Evolutionary conservation across 23 red algal species (phyloP), one percentile per base, ranked within the genome.

Genomic region (Gracilaria gracilis): DNA sequence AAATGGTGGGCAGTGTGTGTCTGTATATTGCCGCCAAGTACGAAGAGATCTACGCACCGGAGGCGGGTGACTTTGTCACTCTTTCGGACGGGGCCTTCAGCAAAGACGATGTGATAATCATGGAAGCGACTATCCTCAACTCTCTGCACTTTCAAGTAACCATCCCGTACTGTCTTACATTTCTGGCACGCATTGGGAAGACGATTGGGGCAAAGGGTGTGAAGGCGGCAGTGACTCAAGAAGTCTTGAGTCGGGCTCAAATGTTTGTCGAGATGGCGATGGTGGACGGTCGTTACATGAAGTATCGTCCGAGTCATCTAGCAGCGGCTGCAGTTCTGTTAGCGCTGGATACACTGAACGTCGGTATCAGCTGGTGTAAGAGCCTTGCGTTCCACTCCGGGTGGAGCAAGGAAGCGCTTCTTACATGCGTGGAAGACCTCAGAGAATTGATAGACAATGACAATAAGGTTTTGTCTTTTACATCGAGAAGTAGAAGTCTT

Each of bases 11-110:
- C 20, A 67, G 62, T 15, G 62, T 73, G 67, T 73, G 67, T 21
- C 67, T 73, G 6, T 73, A 73, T 35, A 73, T 73, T 73, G 67
- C 67, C 28, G 34, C 67, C 31, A 73, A 73, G 21, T 73, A 73
- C 21, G 67, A 73, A 44, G 67, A 73, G 38, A 73, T 73, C 38
- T 73, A 73, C 38, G 67, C 67, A 33, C 67, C 67, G 4, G 35
- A 73, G 5, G 67, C 67, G 33, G 44, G 28, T 73, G 67, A 73
- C 28, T 73, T 73, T 37, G 38, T 37, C 35, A 44, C 38, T 2
- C 21, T 73, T 15, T 40, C 67, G 21, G 67, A 37, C 38, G 67
- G 67, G 17, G 67, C 67, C 0, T 73, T 73, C 38, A 73, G 35
- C 15, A 73, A 11, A 35, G 67, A 37, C 35, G 67, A 73, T 29